Evolutionary conservation across 805 yeast genomes (phyloP), one percentile per base, ranked within the genome.

Genomic region (Candida khao-thaluensis): DNA sequence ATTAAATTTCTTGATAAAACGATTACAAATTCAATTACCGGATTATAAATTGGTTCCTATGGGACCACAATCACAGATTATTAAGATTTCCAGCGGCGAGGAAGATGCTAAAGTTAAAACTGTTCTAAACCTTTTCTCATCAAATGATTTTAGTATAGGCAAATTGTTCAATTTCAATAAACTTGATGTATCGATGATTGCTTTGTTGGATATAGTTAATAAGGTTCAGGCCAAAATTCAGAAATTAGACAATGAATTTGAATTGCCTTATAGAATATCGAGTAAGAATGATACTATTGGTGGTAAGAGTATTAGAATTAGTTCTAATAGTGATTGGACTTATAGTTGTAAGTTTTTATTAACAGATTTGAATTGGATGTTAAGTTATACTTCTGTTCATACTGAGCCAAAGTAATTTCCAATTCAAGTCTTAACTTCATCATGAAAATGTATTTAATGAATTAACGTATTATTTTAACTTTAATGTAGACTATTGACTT

Each of bases 271-370:
- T 56, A 63, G 64, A 14, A 86, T 90, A 60, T 71, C 76, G 1
- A 16, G 50, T 5, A 56, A 51, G 18, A 72, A 71, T 7, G 95
- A 85, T 45, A 74, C 74, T 37, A 82, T 91, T 24, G 95, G 93
- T 1, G 89, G 86, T 1, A 74, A 79, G 40, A 77, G 85, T 35
- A 82, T 91, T n/a, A 68, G 81, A 33, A 72, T 87, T 1, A 77
- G 85, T 1, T 74, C 85, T 2, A 82, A 82, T 55, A 78, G 79
- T 31, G 87, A 84, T 45, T 90, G 98, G 98, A 87, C 96, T 0
- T 77, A 82, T 17, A 91, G 95, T 1, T 89, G 96, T 62, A 83
- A 85, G 51, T 85, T 80, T 53, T 66, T 91, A 9, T 63, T 90
- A 34, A 85, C 93, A 0, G 79, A 91, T 45, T 43, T 69, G 21